Base-by-base conservation (phyloP, 1,284 basidiomycete genomes). In the Ganoderma lingzhi region DNA sequence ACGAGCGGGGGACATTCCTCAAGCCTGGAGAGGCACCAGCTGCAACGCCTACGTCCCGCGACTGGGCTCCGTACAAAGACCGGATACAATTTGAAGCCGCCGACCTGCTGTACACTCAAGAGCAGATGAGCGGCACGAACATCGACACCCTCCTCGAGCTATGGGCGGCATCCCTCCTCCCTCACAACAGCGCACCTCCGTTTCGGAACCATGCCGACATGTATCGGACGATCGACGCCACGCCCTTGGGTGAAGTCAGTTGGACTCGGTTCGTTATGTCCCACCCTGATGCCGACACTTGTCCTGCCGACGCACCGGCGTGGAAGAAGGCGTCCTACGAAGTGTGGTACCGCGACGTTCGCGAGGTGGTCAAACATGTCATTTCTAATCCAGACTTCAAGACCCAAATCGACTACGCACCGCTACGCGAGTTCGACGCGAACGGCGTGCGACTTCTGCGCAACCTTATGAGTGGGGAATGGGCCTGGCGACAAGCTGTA, bases 271-370 rank as follows among this genome's bases (percentile, higher is more conserved):
- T 74, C 53, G 58, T 65, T 3, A 35, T 65, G 3, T 30, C 37
- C 1, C 71, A 75, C 39, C 10, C n/a, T 0, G 70, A 66, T 0
- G 44, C 64, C 1, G 39, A 28, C n/a, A n/a, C n/a, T n/a, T n/a
- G n/a, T 1, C 51, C 53, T 0, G 64, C 32, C 0, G 56, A 74
- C 30, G n/a, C 67, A 0, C 74, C 81, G 0, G 9, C 73, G 0
- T 85, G 84, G 84, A 84, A 79, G 80, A 65, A 56, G 0, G 67
- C 72, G 8, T 63, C 72, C 1, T 83, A 83, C 69, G 76, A 82
- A 4, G 75, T 86, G 0, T 84, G 78, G 74, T 82, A 69, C 69
- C 75, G 78, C 0, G 75, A 84, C 69, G 48, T 73, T 2, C 70
- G 42, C 3, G 39, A 32, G 0, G 42, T 75, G 2, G 32, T 70